Evolutionary conservation across 1,284 basidiomycete species (phyloP).

Genomic region (Tremellales sp.): DNA sequence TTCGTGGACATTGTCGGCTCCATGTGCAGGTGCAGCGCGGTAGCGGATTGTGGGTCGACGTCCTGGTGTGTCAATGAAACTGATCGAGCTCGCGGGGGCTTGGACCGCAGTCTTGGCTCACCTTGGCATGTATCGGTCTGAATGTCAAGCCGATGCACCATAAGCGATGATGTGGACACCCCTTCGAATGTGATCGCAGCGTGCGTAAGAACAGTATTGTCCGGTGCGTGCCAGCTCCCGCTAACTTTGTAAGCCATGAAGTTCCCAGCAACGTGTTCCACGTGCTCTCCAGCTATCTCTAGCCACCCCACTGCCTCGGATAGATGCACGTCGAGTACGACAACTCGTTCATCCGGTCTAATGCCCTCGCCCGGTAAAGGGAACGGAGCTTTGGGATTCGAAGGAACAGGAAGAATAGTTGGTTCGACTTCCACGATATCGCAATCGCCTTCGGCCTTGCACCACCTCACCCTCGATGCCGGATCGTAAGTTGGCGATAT

Average conservation of each 20-base stretch:
- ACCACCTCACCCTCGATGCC: neutral
- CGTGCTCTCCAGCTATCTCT: too few relatives aligned
- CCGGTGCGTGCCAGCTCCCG: too few relatives aligned
- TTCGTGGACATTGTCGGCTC: slow-evolving; percentile 62
- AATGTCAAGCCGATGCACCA: slow-evolving; percentile 7
- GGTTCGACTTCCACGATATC: neutral
- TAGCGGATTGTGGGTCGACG: slow-evolving; percentile 18
- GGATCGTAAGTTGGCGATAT: neutral
- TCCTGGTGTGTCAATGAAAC: slow-evolving; percentile 12
- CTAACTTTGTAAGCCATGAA: too few relatives aligned
- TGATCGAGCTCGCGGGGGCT: neutral
- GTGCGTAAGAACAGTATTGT: neutral
- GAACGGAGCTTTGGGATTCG: slow-evolving; percentile 20
- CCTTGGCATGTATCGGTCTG: slow-evolving; percentile 8
- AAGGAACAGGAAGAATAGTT: slow-evolving; percentile 12
- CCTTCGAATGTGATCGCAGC: slow-evolving; percentile 4
- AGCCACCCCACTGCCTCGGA: neutral
- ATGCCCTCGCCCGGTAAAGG: slow-evolving; percentile 40
- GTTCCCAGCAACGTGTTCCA: too few relatives aligned
- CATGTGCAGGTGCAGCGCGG: slow-evolving; percentile 54
- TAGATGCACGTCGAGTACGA: slow-evolving; percentile 12
- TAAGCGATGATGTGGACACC: slow-evolving; percentile 4
- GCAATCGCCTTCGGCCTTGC: slow-evolving; percentile 4
- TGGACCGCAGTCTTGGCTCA: too few relatives aligned
- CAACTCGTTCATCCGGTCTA: slow-evolving; percentile 19